These are phyloP conservation scores for Aegilops umbellulata DNA, from an alignment of 176 grass and related monocot genomes.

Conservation along the genomic window DNA sequence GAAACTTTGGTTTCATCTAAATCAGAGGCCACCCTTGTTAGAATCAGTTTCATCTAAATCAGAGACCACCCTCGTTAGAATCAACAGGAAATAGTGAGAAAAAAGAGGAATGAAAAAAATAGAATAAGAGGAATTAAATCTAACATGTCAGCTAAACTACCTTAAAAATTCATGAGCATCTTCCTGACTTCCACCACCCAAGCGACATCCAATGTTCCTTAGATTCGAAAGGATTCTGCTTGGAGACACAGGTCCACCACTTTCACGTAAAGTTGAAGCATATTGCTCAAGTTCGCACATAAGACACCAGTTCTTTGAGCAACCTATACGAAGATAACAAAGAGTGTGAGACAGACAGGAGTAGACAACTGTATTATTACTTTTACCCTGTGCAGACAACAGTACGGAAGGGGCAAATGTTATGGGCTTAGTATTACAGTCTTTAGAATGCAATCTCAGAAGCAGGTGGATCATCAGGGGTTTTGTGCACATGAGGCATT, in stretches of 20 bases:
- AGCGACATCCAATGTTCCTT: conserved; percentile 79
- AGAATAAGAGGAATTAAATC: not conserved
- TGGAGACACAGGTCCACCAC: conserved; percentile 72
- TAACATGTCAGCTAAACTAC: conserved; percentile 33
- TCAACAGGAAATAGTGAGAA: not conserved
- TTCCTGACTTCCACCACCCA: conserved; percentile 98
- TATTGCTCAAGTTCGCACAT: conserved; percentile 99
- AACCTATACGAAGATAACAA: conserved; percentile 59
- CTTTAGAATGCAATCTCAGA: conserved; percentile 89
- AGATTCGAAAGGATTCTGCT: conserved; percentile 96
- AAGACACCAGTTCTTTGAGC: conserved; percentile 88
- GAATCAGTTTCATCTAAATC: not conserved
- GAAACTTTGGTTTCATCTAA: not conserved
- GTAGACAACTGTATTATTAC: not conserved
- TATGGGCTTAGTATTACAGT: conserved; percentile 70
- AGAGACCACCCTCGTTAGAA: not conserved
- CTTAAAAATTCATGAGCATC: conserved; percentile 99
- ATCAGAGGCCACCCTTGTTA: not conserved
- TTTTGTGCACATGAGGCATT: conserved; percentile 94
- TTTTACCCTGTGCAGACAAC: not conserved
- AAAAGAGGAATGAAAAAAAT: not conserved
- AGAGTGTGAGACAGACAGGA: not conserved
- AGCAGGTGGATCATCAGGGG: conserved; percentile 98
- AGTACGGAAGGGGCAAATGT: not conserved
- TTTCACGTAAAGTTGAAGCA: conserved; percentile 82